These are phyloP conservation scores for Moesziomyces sp. DNA, from an alignment of 1,284 basidiomycete genomes.

Conservation along the genomic window DNA sequence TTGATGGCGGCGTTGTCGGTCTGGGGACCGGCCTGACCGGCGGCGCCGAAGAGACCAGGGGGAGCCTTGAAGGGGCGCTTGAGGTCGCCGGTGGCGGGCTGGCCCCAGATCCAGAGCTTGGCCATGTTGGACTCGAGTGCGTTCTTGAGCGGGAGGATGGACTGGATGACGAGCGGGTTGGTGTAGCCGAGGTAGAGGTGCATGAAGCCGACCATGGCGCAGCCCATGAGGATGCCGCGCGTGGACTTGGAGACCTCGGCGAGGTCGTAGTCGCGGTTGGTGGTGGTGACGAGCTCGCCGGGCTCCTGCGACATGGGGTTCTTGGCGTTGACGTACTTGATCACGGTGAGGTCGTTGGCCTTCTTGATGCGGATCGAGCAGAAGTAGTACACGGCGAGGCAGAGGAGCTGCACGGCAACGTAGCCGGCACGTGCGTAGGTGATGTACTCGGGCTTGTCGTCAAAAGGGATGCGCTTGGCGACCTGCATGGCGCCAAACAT, in stretches of 20 bases:
- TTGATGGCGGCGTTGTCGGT: conserved; percentile 86
- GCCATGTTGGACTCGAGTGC: conserved; percentile 67
- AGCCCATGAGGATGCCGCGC: conserved; percentile 70
- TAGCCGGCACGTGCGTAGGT: conserved; percentile 86
- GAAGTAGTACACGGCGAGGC: conserved; percentile 81
- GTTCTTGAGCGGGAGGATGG: conserved; percentile 67
- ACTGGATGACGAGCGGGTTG: conserved; percentile 67
- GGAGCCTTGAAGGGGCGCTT: conserved; percentile 88
- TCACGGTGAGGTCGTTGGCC: conserved; percentile 93
- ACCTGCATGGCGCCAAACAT: conserved; percentile 71
- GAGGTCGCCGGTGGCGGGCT: conserved; percentile 81
- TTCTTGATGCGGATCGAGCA: conserved; percentile 77
- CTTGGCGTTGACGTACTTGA: conserved; percentile 81
- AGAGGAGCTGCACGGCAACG: conserved; percentile 77
- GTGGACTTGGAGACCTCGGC: conserved; percentile 87
- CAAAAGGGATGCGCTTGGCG: conserved; percentile 89
- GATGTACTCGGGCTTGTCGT: conserved; percentile 81
- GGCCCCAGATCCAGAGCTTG: conserved; percentile 65
- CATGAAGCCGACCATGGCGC: conserved; percentile 67
- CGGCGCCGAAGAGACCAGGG: conserved; percentile 76
- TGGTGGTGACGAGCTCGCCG: conserved; percentile 87
- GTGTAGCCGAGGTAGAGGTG: conserved; percentile 68
- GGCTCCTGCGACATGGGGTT: conserved; percentile 73
- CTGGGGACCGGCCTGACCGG: conserved; percentile 70
- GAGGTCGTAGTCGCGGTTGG: conserved; percentile 92